These are phyloP conservation scores for Ganoderma lucidum DNA, from an alignment of 1,284 basidiomycete species.

Conservation along the genomic window DNA sequence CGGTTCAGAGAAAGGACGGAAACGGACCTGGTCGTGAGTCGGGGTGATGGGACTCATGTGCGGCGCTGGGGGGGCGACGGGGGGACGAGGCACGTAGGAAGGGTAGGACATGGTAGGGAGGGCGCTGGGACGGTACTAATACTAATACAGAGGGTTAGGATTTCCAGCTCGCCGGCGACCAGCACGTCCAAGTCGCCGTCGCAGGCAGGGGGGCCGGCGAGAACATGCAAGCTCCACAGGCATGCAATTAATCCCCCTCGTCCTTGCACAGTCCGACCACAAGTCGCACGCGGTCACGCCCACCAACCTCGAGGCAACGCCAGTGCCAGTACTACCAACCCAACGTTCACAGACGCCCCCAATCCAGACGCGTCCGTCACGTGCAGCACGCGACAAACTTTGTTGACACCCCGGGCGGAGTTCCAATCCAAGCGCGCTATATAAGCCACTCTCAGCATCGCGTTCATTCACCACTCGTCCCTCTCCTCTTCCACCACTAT, in stretches of 20 bases:
- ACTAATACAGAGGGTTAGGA: slow-evolving; percentile 18
- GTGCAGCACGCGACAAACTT: slow-evolving; percentile 35
- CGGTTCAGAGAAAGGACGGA: neutral
- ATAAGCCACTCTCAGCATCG: slow-evolving; percentile 40
- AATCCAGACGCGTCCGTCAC: slow-evolving; percentile 38
- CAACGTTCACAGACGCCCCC: slow-evolving; percentile 16
- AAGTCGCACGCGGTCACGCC: neutral
- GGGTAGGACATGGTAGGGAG: slow-evolving; percentile 35
- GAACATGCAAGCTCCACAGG: slow-evolving; percentile 3
- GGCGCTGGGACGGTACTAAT: slow-evolving; percentile 26
- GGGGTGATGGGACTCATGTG: slow-evolving; percentile 41
- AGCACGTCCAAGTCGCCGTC: slow-evolving; percentile 23
- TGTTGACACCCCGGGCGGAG: slow-evolving; percentile 43
- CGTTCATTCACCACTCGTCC: slow-evolving; percentile 33
- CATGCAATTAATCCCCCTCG: neutral
- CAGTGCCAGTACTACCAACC: slow-evolving; percentile 9
- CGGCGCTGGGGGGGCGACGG: slow-evolving; percentile 36
- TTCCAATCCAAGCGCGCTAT: slow-evolving; percentile 43
- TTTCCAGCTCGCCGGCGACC: neutral
- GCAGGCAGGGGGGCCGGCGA: slow-evolving; percentile 14
- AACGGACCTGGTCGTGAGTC: slow-evolving; percentile 42
- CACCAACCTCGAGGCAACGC: slow-evolving; percentile 14
- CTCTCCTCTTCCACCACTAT: slow-evolving; percentile 41
- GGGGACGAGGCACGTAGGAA: slow-evolving; percentile 38
- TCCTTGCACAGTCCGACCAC: slow-evolving; percentile 7